Conservation (phyloP, 768 basidiomycete species). For the Russula earlei region DNA sequence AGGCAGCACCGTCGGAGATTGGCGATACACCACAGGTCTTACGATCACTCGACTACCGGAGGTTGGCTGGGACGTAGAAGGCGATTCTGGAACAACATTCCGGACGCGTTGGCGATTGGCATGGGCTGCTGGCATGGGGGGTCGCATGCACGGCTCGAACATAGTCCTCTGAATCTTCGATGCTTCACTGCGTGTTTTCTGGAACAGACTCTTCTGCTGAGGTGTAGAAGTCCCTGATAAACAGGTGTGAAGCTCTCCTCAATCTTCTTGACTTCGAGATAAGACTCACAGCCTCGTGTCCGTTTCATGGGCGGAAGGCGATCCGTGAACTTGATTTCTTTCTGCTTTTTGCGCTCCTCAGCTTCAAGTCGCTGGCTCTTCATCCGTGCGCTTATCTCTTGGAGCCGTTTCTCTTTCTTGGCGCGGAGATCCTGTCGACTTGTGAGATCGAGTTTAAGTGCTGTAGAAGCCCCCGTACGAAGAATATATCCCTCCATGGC, state of each 20-base stretch:
- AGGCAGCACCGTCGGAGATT: neutral
- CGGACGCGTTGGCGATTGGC: constrained; percentile 29
- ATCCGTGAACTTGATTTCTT: constrained; percentile 68
- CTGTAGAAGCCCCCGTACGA: constrained; percentile 12
- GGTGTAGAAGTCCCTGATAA: constrained; percentile 31
- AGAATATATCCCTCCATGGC: constrained; percentile 18
- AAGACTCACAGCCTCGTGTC: constrained; percentile 42
- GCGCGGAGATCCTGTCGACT: constrained; percentile 31
- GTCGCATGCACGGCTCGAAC: constrained; percentile 42
- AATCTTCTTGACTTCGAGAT: constrained; percentile 1
- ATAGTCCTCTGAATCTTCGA: constrained; percentile 56
- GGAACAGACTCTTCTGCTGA: constrained; percentile 61
- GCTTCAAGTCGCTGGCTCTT: constrained; percentile 59
- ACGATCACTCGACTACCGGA: constrained; percentile 13
- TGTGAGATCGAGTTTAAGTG: constrained; percentile 11
- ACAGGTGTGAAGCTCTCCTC: constrained; percentile 14
- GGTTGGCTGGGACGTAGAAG: constrained; percentile 22
- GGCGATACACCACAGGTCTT: constrained; percentile 5
- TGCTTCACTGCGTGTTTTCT: constrained; percentile 66
- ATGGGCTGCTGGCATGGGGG: constrained; percentile 43
- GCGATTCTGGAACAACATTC: constrained; percentile 19
- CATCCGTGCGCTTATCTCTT: constrained; percentile 52
- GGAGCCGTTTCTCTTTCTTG: constrained; percentile 53
- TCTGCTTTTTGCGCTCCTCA: constrained; percentile 67
- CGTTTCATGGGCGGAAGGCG: constrained; percentile 60